A percentile compares a stretch with the other conserved stretches of the same genome.
phyloP scores from a whole-genome alignment of 73 alveolate genomes.

The Tetrahymena malaccensis region DNA sequence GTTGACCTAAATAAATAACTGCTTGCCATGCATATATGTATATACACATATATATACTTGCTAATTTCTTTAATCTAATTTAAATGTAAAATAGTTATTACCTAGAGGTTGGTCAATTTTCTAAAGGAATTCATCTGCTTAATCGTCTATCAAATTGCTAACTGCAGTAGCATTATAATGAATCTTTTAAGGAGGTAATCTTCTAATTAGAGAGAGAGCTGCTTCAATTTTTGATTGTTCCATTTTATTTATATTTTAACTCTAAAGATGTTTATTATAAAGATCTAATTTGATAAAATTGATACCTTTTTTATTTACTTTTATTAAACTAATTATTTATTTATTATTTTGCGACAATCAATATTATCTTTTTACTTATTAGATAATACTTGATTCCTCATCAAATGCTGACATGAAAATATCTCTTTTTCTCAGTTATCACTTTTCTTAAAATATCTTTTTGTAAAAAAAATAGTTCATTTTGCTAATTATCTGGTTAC shows the following conservation, averaged over 20 bases:
- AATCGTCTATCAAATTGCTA: slow-evolving; percentile 19
- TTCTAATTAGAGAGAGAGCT: slow-evolving; percentile 7
- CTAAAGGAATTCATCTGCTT: slow-evolving; percentile 31
- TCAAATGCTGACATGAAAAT: neutral
- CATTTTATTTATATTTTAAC: neutral
- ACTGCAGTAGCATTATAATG: slow-evolving; percentile 26
- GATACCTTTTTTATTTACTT: neutral
- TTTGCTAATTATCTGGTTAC: neutral
- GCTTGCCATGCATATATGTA: too few relatives aligned
- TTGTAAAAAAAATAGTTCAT: neutral
- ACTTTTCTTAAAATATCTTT: neutral
- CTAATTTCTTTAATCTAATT: slow-evolving; percentile 1
- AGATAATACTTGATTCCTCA: neutral
- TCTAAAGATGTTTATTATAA: neutral
- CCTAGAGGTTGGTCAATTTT: slow-evolving; percentile 34
- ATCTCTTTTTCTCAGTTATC: neutral
- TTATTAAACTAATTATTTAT: neutral
- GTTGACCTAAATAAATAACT: too few relatives aligned
- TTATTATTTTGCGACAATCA: neutral
- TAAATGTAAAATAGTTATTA: neutral
- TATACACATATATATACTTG: too few relatives aligned
- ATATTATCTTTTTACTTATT: neutral
- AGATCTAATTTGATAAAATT: neutral
- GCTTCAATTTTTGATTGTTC: slow-evolving; percentile 11
- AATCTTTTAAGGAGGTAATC: slow-evolving; percentile 33